Base-by-base conservation (phyloP, 2,329 filamentous ascomycete species). In the Aspergillus vadensis region DNA sequence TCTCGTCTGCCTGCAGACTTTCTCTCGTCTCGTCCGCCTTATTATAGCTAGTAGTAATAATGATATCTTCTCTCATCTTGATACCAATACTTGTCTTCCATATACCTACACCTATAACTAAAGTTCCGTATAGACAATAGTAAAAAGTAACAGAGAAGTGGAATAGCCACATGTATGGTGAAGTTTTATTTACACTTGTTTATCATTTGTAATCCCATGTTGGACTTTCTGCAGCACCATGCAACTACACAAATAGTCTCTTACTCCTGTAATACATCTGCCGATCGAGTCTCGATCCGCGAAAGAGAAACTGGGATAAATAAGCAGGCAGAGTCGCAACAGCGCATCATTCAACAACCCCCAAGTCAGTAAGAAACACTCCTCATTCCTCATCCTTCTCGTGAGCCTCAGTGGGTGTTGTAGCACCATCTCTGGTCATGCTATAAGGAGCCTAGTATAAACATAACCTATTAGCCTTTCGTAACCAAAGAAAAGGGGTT, bases 401-500 rank as follows among this genome's bases (percentile, higher is more conserved):
- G 51, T 72, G 72, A 9, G 59, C 61, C 52, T 72, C 72, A 30
- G 80, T 79, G 14, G 87, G 88, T 3, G 88, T 90, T 12, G 83
- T 82, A 1, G 85, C 82, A 19, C 87, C 87, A 65, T 82, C 85
- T 49, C 80, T 79, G 8, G 88, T 88, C 86, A 91, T 88, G 71
- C 86, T 90, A 69, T 90, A 91, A 0, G 88, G 88, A 49, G 88
- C 88, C 88, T 90, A 63, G 19, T 25, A 12, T 23, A 17, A 51
- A 27, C 23, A 36, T 56, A 10, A 41, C 21, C 14, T 38, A 19
- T 19, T 39, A 54, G n/a, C 9, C 30, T 10, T 32, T 39, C 17
- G 15, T 41, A n/a, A 23, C 19, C 10, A 5, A 43, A 17, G 19
- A 23, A 17, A 48, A 12, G 17, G 10, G 23, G 5, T 8, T 10